Base-by-base conservation (phyloP, 495 filamentous ascomycete genomes). In the Penicillium crystallinum region DNA sequence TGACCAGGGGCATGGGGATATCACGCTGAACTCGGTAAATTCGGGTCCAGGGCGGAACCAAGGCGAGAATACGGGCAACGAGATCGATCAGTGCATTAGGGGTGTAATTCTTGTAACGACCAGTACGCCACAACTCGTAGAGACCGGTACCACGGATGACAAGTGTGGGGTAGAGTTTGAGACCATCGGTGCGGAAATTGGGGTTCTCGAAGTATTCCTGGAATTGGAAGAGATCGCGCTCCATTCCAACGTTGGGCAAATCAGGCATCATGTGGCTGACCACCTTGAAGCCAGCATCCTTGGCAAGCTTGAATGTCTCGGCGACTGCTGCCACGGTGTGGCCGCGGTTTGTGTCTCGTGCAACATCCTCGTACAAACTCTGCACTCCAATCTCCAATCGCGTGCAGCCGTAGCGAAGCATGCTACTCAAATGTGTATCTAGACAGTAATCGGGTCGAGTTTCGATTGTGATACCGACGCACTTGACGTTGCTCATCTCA, bases 191-290 rank as follows among this genome's bases (percentile, higher is more conserved):
- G 40, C 93, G 84, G 74, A 98, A 97, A 53, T 80, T 88, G 9
- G 93, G 93, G 67, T 95, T 97, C 68, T 93, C 90, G 57, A 98
- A 98, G 68, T 98, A 98, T 69, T 98, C 93, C 53, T 86, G 79
- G 73, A 98, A 98, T 58, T 98, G 93, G 63, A 92, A 90, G 22
- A 98, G 75, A 65, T 98, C 93, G 54, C 93, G 86, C 71, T 97
- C 95, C 88, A 97, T 95, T 49, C 93, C 93, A 5, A 98, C 93
- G 61, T 98, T 98, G 11, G 93, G 93, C 23, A 98, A 76, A 64
- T 98, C 93, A 12, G 93, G 93, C 93, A 98, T 98, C 93, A 98
- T 98, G 69, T 98, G 93, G 54, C 86, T 91, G 57, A 98, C 93
- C 6, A 98, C 92, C 69, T 98, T 98, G 79, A 96, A 98, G 14